phyloP scores from a whole-genome alignment of 495 filamentous ascomycete species.

The Extremus antarcticus region DNA sequence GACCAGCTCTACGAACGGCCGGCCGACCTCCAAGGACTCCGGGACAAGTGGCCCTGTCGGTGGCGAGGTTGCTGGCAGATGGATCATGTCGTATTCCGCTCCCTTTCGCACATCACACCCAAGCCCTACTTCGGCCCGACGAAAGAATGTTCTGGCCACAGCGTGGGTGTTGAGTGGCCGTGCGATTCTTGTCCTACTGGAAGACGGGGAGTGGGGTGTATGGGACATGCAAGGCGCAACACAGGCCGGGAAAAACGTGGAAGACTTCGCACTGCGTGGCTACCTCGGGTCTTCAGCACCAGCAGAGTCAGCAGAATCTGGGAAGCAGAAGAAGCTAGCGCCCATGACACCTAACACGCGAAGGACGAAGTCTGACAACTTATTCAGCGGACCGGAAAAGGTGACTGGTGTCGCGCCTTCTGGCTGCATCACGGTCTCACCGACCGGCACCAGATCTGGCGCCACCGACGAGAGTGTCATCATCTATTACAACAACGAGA shows the following conservation, averaged over 20 bases:
- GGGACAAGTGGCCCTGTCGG: not conserved
- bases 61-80: slow-evolving; percentile 15
- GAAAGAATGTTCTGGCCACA: slow-evolving; percentile 72
- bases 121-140: slow-evolving; percentile 19
- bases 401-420: slow-evolving; percentile 31
- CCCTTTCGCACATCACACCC: slow-evolving; percentile 13
- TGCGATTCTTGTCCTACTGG: slow-evolving; percentile 62
- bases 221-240: slow-evolving; percentile 70
- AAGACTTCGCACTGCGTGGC: slow-evolving; percentile 58
- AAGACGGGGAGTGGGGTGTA: slow-evolving; percentile 86
- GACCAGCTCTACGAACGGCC: not conserved
- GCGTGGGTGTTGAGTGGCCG: slow-evolving; percentile 74
- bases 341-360: slow-evolving; percentile 81
- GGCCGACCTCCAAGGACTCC: slow-evolving; percentile 2
- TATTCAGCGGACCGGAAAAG: slow-evolving; percentile 39
- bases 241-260: slow-evolving; percentile 51
- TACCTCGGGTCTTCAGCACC: slow-evolving; percentile 42
- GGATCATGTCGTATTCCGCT: slow-evolving; percentile 13
- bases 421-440: slow-evolving; percentile 56
- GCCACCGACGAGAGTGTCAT: slow-evolving; percentile 30
- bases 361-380: slow-evolving; percentile 43
- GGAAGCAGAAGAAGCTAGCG: slow-evolving; percentile 39
- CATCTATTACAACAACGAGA: slow-evolving; percentile 30
- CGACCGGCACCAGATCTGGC: slow-evolving; percentile 13
- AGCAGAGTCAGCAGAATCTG: slow-evolving; percentile 14